Evolutionary conservation across 1,284 basidiomycete species (phyloP).

Genomic region (Tilletia walkeri): DNA sequence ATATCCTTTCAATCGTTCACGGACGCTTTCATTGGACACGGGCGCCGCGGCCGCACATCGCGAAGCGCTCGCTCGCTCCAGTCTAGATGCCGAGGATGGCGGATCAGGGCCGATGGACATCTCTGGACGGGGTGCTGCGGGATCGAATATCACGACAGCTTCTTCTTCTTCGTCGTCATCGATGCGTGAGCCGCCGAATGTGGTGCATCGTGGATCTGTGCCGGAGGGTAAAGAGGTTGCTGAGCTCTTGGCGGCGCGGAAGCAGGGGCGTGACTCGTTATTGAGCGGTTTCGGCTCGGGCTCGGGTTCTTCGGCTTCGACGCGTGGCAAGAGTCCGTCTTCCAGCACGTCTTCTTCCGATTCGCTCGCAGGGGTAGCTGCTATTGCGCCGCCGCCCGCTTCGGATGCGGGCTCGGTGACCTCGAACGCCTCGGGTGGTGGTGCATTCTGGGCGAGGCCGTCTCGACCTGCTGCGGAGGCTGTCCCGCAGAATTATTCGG

Average conservation of each 20-base stretch:
- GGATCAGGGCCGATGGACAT: background rate
- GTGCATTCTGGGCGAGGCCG: conserved; percentile 6
- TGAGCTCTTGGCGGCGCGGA: background rate
- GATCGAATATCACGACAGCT: background rate
- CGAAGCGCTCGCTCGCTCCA: background rate
- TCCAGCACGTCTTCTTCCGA: no score
- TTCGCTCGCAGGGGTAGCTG: no score
- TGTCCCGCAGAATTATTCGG: conserved; percentile 10
- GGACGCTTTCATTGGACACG: conserved; percentile 6
- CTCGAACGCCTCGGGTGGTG: background rate
- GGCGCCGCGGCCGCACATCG: conserved; percentile 6
- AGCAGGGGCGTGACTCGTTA: no score
- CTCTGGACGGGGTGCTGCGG: background rate
- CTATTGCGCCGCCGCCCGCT: background rate
- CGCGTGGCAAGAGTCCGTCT: no score
- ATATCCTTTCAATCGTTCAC: conserved; percentile 7
- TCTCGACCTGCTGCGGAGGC: conserved; percentile 7
- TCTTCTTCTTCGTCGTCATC: background rate
- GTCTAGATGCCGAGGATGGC: background rate
- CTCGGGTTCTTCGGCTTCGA: no score
- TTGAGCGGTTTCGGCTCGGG: no score
- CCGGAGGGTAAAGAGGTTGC: conserved; percentile 12
- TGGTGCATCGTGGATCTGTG: conserved; percentile 4
- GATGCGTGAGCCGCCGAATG: conserved; percentile 13
- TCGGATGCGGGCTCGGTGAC: background rate